Base-by-base conservation (phyloP, 257 asterid genomes). In the Plantago elongata region DNA sequence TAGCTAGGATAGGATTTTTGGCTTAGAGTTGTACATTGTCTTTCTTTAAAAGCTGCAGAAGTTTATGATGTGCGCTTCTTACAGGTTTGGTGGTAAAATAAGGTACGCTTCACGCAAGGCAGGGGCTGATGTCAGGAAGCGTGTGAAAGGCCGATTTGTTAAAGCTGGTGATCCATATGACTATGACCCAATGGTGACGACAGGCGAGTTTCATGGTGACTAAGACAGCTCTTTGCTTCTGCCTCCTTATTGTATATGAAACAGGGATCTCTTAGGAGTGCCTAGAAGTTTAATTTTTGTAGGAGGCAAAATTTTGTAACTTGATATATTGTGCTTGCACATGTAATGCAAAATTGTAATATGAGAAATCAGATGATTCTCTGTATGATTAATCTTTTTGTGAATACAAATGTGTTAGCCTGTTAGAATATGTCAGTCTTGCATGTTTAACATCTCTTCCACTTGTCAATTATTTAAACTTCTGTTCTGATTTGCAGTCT, bases 101-200 rank as follows among this genome's bases (percentile, higher is more conserved):
- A 76, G 90, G 61, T 85, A 85, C 13, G 87, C 79, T 34, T 82
- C 86, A 37, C 82, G 89, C 64, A 84, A 84, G 82, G 89, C 75
- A 50, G 72, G 85, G 58, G 90, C 88, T 58, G 94, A 85, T 69
- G 82, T 77, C 18, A 80, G 94, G 73, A 85, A 75, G 79, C 90
- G 90, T 42, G 95, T 83, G 77, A 83, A 85, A 78, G 88, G 95
- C 29, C 86, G 90, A 42, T 85, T 83, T 67, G 83, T 85, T 64
- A 83, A 83, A 73, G 81, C 85, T 1, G 95, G 95, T 16, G 95
- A 83, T 45, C 75, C 80, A 5, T 83, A 77, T 47, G 91, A 86
- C 70, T 86, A 81, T 75, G 95, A 83, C 48, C 91, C 95, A 12
- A 47, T 74, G 68, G 54, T 54, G 59, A 22, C 66, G 59, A 71